Conservation (phyloP, 768 basidiomycete genomes). For the Boletus sp. region DNA sequence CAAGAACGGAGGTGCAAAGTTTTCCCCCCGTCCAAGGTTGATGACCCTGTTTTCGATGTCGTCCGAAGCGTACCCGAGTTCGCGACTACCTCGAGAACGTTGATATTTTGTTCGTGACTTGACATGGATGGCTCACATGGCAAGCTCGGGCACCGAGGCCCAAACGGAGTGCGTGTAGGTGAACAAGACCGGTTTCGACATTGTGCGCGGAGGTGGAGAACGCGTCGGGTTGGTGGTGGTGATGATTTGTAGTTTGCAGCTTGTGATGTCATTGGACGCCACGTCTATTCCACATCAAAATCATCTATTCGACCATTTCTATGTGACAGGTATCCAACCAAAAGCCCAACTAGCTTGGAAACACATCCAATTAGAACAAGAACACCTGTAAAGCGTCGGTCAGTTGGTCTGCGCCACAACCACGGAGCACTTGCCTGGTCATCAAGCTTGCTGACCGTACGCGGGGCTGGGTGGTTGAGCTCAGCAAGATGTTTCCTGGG, state of each 20-base stretch:
- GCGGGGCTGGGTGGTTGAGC: constrained; percentile 83
- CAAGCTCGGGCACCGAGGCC: constrained; percentile 40
- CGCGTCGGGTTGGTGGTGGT: not conserved
- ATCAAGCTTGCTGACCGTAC: constrained; percentile 87
- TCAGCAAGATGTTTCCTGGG: constrained; percentile 83
- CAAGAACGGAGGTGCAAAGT: constrained; percentile 46
- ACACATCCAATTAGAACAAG: constrained; percentile 32
- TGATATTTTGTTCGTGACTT: too few relatives aligned
- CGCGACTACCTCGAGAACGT: constrained; percentile 30
- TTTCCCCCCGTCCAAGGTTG: constrained; percentile 46
- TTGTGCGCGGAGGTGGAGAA: not conserved
- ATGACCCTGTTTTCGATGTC: constrained; percentile 36
- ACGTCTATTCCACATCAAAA: constrained; percentile 9
- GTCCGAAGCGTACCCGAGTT: constrained; percentile 40
- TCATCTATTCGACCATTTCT: not conserved
- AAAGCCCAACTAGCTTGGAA: not conserved
- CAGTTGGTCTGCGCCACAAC: constrained; percentile 3
- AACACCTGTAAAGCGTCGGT: constrained; percentile 35
- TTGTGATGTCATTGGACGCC: not conserved
- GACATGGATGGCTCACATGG: constrained; percentile 31
- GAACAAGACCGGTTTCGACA: constrained; percentile 32
- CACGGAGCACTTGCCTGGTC: constrained; percentile 57
- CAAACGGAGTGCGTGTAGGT: constrained; percentile 38
- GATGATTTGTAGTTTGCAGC: not conserved
- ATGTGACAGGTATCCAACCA: constrained; percentile 3